A percentile compares a stretch with the other conserved stretches of the same genome.
phyloP scores from a whole-genome alignment of 108 stramenopile species.

The Nannochloropsis oceanica region DNA sequence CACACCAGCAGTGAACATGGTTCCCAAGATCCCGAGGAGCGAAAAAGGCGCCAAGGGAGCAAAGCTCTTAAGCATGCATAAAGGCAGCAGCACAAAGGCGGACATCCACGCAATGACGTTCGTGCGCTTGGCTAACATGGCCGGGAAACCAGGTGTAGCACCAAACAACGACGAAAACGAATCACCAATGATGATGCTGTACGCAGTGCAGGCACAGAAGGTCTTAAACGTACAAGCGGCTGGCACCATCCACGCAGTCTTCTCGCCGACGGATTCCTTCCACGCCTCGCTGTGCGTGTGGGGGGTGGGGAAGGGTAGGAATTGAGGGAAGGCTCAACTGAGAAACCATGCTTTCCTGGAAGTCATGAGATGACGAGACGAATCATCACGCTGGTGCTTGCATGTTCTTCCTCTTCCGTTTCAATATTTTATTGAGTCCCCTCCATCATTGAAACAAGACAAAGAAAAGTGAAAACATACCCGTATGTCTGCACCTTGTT shows the following conservation, averaged over 20 bases:
- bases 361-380: no score
- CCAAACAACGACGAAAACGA: slow-evolving; percentile 40
- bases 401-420: no score
- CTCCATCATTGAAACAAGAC: no score
- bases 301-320: slow-evolving; percentile 6
- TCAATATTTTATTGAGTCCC: no score
- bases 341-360: no score
- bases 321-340: no score
- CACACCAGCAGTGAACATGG: slow-evolving; percentile 21
- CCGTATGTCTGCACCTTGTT: background rate
- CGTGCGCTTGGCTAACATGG: background rate
- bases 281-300: slow-evolving; percentile 70
- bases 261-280: slow-evolving; percentile 58
- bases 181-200: slow-evolving; percentile 87
- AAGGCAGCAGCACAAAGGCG: slow-evolving; percentile 58
- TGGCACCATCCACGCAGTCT: slow-evolving; percentile 58
- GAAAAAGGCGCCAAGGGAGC: slow-evolving; percentile 65
- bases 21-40: slow-evolving; percentile 37
- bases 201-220: slow-evolving; percentile 64
- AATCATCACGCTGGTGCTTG: no score
- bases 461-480: background rate
- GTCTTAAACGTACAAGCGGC: slow-evolving; percentile 63
- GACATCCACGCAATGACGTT: background rate
- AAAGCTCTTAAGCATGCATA: slow-evolving; percentile 76
- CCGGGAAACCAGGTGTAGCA: slow-evolving; percentile 25